These are phyloP conservation scores for Termitomyces eurrhizus DNA, from an alignment of 768 basidiomycete species.

Conservation along the genomic window DNA sequence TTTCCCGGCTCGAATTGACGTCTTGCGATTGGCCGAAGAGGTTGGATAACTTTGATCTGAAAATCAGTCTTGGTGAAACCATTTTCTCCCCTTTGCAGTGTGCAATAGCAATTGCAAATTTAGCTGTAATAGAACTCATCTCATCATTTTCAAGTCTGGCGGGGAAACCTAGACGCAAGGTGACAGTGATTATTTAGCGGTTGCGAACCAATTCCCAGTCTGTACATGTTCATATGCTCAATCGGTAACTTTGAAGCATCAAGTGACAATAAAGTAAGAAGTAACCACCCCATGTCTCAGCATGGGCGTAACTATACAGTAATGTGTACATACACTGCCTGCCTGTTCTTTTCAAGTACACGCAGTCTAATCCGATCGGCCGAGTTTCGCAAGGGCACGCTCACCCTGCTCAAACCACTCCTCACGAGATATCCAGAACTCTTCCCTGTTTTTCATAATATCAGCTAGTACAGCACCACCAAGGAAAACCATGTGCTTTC, in stretches of 20 bases:
- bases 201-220: conserved; percentile 18
- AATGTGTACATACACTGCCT: background rate
- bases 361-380: conserved; percentile 45
- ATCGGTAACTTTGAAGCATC: background rate
- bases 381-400: conserved; percentile 81
- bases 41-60: conserved; percentile 10
- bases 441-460: conserved; percentile 93
- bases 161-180: background rate
- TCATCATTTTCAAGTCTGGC: background rate
- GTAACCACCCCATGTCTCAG: background rate
- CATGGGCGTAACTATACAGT: background rate
- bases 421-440: conserved; percentile 93
- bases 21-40: conserved; percentile 59
- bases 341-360: background rate
- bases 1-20: conserved; percentile 33
- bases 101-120: background rate
- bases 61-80: background rate
- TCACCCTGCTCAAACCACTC: conserved; percentile 95
- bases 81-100: background rate
- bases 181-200: background rate
- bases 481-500: conserved; percentile 99
- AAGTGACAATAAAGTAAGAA: background rate
- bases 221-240: background rate
- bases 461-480: conserved; percentile 98
- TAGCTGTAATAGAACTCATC: too few species aligned